A percentile compares a stretch with the other conserved stretches of the same genome.
phyloP scores from a whole-genome alignment of 208 protist species.

The Crithidia acanthocephali region DNA sequence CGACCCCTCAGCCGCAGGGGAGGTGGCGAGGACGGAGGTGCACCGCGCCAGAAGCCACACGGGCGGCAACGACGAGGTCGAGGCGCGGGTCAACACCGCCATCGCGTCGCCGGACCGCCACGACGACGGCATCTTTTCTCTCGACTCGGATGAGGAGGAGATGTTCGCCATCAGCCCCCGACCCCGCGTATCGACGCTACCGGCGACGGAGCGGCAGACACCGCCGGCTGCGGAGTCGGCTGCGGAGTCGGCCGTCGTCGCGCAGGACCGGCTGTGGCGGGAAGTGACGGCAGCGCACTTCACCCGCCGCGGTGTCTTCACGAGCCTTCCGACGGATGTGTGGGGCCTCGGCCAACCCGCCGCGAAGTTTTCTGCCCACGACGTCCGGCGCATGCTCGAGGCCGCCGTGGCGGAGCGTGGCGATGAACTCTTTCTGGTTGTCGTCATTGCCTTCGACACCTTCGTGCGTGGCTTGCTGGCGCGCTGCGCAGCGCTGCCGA shows the following conservation, averaged over 20 bases:
- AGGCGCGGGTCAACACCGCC: not conserved
- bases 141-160: not conserved
- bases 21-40: too few species aligned
- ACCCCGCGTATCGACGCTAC: too few species aligned
- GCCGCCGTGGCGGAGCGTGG: conserved; percentile 10
- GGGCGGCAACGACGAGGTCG: too few species aligned
- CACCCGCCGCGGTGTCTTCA: not conserved
- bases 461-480: conserved; percentile 12
- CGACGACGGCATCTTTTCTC: not conserved
- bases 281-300: not conserved
- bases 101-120: not conserved
- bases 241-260: not conserved
- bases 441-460: conserved; percentile 1
- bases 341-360: not conserved
- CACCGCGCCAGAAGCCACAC: too few species aligned
- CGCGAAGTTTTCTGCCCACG: not conserved
- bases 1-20: too few species aligned
- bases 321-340: not conserved
- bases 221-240: not conserved
- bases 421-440: conserved; percentile 14
- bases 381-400: not conserved
- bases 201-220: too few species aligned
- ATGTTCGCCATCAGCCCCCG: not conserved
- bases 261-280: conserved; percentile 7
- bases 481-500: conserved; percentile 2